These are phyloP conservation scores for Pythium grandisporangium DNA, from an alignment of 352 stramenopile species.

Conservation along the genomic window DNA sequence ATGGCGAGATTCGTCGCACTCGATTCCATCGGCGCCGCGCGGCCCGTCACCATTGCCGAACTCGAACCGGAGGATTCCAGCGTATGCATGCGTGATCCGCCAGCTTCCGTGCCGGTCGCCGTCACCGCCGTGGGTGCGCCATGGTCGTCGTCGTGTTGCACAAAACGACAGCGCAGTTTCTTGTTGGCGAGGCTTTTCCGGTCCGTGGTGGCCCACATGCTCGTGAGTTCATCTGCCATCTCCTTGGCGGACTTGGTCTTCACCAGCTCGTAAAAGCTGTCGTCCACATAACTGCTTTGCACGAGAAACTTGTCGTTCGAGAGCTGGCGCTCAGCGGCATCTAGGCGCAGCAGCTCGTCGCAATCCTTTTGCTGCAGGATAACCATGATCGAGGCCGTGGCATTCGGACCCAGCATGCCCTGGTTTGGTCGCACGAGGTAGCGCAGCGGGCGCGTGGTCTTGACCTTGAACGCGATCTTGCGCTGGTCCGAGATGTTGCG, in stretches of 20 bases:
- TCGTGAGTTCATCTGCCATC: constrained; percentile 81
- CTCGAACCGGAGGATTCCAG: no score
- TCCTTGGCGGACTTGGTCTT: constrained; percentile 85
- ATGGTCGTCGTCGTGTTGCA: constrained; percentile 32
- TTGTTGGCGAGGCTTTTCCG: constrained; percentile 81
- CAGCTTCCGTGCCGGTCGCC: no score
- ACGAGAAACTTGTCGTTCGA: constrained; percentile 89
- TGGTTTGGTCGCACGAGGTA: constrained; percentile 88
- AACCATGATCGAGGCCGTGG: constrained; percentile 71
- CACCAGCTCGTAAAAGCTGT: constrained; percentile 78
- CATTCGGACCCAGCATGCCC: constrained; percentile 71
- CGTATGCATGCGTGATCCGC: no score
- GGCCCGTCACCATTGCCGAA: no score
- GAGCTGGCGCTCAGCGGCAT: constrained; percentile 65
- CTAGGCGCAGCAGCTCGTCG: constrained; percentile 73
- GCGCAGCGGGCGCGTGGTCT: constrained; percentile 81
- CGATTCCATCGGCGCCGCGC: no score
- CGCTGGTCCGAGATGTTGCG: constrained; percentile 71
- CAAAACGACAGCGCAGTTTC: constrained; percentile 82
- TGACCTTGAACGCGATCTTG: constrained; percentile 87
- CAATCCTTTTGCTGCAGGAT: constrained; percentile 87
- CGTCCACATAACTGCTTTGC: constrained; percentile 79
- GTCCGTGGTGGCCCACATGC: constrained; percentile 78
- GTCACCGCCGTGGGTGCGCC: no score
- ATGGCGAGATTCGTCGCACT: no score